Evolutionary conservation across 768 basidiomycete genomes (phyloP).

Genomic region (Lentinula raphanica): DNA sequence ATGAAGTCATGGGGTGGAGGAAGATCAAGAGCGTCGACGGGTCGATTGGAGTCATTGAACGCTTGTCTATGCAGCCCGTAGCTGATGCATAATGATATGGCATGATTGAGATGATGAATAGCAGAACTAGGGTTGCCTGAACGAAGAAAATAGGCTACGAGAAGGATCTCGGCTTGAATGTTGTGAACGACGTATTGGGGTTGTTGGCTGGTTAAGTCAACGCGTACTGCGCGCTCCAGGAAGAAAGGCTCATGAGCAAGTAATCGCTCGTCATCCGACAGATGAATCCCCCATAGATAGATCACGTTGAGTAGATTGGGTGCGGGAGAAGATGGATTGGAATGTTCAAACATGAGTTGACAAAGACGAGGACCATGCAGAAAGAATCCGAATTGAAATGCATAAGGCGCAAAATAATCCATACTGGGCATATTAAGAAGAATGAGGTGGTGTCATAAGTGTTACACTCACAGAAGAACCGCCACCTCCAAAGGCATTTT

Average conservation of each 20-base stretch:
- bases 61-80: slow-evolving; percentile 13
- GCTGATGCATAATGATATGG: slow-evolving; percentile 15
- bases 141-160: slow-evolving; percentile 21
- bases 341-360: slow-evolving; percentile 18
- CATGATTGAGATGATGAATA: slow-evolving; percentile 16
- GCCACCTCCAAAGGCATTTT: slow-evolving; percentile 10
- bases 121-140: slow-evolving; percentile 13
- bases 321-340: slow-evolving; percentile 10
- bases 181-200: slow-evolving; percentile 28
- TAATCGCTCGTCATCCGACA: slow-evolving; percentile 18
- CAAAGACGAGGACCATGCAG: slow-evolving; percentile 35
- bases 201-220: slow-evolving; percentile 18
- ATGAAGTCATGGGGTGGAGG: slow-evolving; percentile 21
- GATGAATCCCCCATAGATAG: slow-evolving; percentile 26
- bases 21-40: slow-evolving; percentile 1
- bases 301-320: slow-evolving; percentile 24
- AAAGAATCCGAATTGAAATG: slow-evolving; percentile 42
- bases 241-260: slow-evolving; percentile 24
- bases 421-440: slow-evolving; percentile 20
- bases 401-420: slow-evolving; percentile 34
- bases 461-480: slow-evolving; percentile 13
- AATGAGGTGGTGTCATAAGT: not conserved
- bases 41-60: not conserved
- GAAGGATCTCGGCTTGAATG: slow-evolving; percentile 38
- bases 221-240: slow-evolving; percentile 23